A percentile compares a stretch with the other conserved stretches of the same genome.
Evolutionary conservation across 2,329 filamentous ascomycete species (phyloP).

Genomic region (Monascus ruber): DNA sequence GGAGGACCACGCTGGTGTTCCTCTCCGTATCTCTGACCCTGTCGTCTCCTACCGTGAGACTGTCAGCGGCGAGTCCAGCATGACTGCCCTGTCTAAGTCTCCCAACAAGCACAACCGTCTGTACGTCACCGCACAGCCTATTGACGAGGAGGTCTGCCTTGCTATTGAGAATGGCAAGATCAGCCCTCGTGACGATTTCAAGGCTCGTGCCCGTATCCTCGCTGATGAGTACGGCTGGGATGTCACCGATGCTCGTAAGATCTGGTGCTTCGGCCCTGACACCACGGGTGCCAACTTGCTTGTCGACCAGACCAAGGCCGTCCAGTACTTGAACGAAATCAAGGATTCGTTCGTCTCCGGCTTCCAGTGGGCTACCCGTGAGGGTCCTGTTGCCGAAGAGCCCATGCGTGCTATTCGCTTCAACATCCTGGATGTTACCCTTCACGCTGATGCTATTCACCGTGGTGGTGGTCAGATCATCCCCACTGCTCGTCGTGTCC

Average conservation of each 20-base stretch:
- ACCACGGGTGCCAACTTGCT: conserved; percentile 96
- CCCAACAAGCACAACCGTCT: conserved; percentile 99
- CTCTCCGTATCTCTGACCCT: conserved; percentile 93
- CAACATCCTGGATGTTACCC: conserved; percentile 99
- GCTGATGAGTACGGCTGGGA: conserved; percentile 98
- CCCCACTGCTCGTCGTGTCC: conserved; percentile 91
- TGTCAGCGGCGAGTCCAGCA: conserved; percentile 71
- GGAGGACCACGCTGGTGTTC: conserved; percentile 97
- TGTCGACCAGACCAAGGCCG: conserved; percentile 99
- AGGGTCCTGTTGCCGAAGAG: conserved; percentile 96
- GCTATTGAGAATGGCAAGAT: conserved; percentile 92
- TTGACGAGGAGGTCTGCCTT: conserved; percentile 80
- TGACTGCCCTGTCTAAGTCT: conserved; percentile 96
- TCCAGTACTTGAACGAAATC: conserved; percentile 99
- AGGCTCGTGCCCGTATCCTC: conserved; percentile 88
- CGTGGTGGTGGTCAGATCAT: conserved; percentile 99
- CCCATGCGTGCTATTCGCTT: conserved; percentile 94
- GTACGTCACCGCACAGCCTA: conserved; percentile 84
- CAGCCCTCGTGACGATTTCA: conserved; percentile 93
- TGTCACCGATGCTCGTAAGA: conserved; percentile 99
- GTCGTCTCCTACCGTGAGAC: conserved; percentile 99
- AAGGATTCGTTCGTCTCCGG: conserved; percentile 99
- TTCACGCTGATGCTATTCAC: conserved; percentile 98
- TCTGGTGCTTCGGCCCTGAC: conserved; percentile 99
- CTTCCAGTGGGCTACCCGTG: conserved; percentile 99